Percentiles rank a stretch among this genome's conserved stretches.
Evolutionary conservation across 2,329 filamentous ascomycete genomes (phyloP).

Genomic region (Conoideocrella luteorostrata): DNA sequence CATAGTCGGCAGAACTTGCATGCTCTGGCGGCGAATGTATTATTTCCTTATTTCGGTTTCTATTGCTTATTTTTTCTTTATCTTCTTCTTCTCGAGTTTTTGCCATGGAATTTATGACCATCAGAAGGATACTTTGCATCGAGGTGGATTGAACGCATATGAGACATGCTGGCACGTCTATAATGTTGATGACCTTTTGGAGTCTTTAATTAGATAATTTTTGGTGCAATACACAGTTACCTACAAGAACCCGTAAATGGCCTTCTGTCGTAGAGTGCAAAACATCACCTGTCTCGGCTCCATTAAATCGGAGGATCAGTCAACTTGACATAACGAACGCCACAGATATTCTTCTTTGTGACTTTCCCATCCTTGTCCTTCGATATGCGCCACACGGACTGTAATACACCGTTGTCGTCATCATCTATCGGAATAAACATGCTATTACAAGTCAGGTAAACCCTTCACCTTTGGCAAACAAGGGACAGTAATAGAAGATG

Average conservation of each 20-base stretch:
- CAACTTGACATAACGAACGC: constrained; percentile 71
- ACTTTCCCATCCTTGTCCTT: constrained; percentile 62
- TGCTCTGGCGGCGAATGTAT: no score
- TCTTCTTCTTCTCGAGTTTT: neutral
- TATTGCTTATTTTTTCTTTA: neutral
- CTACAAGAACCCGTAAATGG: no score
- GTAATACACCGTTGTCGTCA: constrained; percentile 36
- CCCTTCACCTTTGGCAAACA: neutral
- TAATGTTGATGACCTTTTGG: no score
- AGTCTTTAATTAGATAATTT: no score
- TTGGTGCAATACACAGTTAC: no score
- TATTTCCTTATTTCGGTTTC: neutral
- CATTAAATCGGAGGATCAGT: constrained; percentile 54
- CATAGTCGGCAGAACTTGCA: no score
- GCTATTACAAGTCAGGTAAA: constrained; percentile 26
- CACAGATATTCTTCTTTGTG: constrained; percentile 55
- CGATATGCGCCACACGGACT: constrained; percentile 69
- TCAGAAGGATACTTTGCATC: no score
- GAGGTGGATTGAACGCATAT: no score
- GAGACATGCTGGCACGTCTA: no score
- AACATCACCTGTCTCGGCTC: no score
- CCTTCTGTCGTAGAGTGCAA: no score
- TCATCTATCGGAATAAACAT: constrained; percentile 74
- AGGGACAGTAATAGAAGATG: neutral
- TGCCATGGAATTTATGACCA: no score